Base-by-base conservation (phyloP, 169 alveolate species). In the Plasmodium fragile region DNA sequence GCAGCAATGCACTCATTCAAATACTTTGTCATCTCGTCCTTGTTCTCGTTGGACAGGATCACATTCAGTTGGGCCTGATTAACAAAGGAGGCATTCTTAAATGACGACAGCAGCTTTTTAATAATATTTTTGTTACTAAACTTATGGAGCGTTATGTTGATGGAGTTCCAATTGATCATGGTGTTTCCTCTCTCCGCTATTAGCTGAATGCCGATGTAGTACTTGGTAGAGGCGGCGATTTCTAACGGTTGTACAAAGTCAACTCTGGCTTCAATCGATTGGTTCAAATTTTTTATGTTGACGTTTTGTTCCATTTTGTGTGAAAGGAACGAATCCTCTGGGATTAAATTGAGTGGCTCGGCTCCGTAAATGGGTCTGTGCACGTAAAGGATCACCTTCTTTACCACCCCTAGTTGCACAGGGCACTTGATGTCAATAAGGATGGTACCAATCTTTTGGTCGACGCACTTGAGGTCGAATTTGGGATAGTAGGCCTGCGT, bases 131-230 rank as follows among this genome's bases (percentile, higher is more conserved):
- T 92, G 39, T 94, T 93, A 32, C 97, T 94, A 34, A 95, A 95
- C 53, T 93, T 95, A 52, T 95, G 92, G 8, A 96, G 69, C 34
- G 95, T 96, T 18, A 96, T 95, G 70, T 94, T 84, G 18, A 96
- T 73, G 45, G 96, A 83, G 45, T 85, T 95, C 97, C 97, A 96
- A 30, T 85, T 80, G 16, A 96, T 94, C 95, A 95, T 80, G 13
- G 97, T 92, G 36, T 95, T 81, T 32, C 96, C 97, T 30, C 91
- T 69, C 59, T 96, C 97, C 4, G 96, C 96, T 25, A 72, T 95
- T 80, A 96, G 36, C 81, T 96, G 96, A 8, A 96, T 92, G 1
- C 97, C 97, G 32, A 96, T 95, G 79, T 93, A 96, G 84, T 96
- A 96, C 41, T 93, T 91, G 90, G 96, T 93, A 36, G 96, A 93